Evolutionary conservation across 805 yeast genomes (phyloP).

Genomic region (Candida insectalens): DNA sequence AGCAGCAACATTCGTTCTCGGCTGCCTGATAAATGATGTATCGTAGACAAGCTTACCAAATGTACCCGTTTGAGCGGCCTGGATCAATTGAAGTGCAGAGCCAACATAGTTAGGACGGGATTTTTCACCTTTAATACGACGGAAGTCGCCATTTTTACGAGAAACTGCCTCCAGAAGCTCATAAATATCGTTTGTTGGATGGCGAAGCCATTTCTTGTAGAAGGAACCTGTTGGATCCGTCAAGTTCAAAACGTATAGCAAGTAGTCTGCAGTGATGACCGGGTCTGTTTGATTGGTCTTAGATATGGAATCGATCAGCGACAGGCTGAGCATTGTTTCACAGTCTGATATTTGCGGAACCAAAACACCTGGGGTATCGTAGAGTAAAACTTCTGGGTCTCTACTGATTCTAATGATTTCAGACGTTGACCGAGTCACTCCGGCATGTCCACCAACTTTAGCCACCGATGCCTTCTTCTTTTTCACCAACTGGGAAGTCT

Average conservation of each 20-base stretch:
- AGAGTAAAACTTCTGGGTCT: constrained; percentile 56
- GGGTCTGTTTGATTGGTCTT: constrained; percentile 58
- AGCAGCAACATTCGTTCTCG: no score
- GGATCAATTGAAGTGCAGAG: constrained; percentile 55
- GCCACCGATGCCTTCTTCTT: constrained; percentile 52
- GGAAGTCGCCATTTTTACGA: constrained; percentile 22
- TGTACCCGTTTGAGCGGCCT: constrained; percentile 51
- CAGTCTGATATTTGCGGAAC: constrained; percentile 60
- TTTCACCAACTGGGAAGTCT: constrained; percentile 11
- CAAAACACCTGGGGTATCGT: constrained; percentile 92
- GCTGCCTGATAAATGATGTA: no score
- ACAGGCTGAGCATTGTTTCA: constrained; percentile 65
- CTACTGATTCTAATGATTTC: constrained; percentile 57
- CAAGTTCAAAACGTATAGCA: constrained; percentile 63
- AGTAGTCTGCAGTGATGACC: constrained; percentile 74
- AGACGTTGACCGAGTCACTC: constrained; percentile 75
- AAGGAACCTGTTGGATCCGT: constrained; percentile 38
- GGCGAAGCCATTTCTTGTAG: constrained; percentile 35
- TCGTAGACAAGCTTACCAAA: constrained; percentile 25
- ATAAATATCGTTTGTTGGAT: constrained; percentile 67
- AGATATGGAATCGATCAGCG: constrained; percentile 69
- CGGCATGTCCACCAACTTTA: constrained; percentile 78
- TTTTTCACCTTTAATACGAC: constrained; percentile 15
- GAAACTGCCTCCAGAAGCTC: constrained; percentile 44
- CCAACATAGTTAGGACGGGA: constrained; percentile 42